These are phyloP conservation scores for Nakazawaea sp. DNA, from an alignment of 805 yeast genomes.

Conservation along the genomic window DNA sequence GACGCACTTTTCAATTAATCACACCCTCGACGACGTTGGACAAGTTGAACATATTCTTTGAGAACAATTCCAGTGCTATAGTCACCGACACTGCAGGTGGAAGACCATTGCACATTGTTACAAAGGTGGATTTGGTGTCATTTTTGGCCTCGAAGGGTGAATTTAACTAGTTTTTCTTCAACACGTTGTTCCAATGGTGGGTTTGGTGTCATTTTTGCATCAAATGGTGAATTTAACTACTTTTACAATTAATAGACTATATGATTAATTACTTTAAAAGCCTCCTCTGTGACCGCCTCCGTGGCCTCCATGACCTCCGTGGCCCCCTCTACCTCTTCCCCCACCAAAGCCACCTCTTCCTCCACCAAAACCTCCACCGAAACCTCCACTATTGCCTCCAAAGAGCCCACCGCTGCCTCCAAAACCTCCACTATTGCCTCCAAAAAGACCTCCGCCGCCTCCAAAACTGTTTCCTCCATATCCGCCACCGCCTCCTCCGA, in stretches of 20 bases:
- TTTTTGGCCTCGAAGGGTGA: constrained; percentile 27
- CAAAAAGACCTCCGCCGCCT: not conserved
- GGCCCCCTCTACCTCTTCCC: not conserved
- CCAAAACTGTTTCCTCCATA: no score
- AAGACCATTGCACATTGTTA: constrained; percentile 77
- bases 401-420: constrained; percentile 3
- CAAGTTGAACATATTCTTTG: constrained; percentile 72
- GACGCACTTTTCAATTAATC: constrained; percentile 61
- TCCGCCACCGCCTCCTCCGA: constrained; percentile 10
- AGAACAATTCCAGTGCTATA: constrained; percentile 77
- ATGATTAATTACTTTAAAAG: constrained; percentile 11
- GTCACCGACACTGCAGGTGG: constrained; percentile 63
- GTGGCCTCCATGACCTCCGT: not conserved
- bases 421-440: not conserved
- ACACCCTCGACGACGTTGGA: constrained; percentile 58
- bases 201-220: no score
- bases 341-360: constrained; percentile 2
- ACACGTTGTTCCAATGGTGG: not conserved
- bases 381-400: constrained; percentile 8
- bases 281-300: no score
- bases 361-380: constrained; percentile 1
- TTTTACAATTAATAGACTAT: constrained; percentile 29
- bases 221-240: no score
- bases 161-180: constrained; percentile 2
- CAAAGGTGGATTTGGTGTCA: constrained; percentile 77